Base-by-base conservation (phyloP, 208 protist genomes). In the Jaenimonas drosophilae region DNA sequence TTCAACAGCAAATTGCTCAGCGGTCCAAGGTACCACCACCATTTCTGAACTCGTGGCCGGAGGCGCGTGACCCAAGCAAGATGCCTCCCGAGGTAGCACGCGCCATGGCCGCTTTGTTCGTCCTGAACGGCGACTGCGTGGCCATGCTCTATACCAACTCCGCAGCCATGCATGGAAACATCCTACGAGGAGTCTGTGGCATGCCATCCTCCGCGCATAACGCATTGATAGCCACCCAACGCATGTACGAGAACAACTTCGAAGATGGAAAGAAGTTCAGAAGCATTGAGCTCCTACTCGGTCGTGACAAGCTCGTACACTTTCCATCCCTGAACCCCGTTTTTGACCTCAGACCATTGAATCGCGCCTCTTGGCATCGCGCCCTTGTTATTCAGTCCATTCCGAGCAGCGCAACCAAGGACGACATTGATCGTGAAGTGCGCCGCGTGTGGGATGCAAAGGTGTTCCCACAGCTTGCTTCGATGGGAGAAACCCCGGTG, bases 61-160 rank as follows among this genome's bases (percentile, higher is more conserved):
- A 92, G 16, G 84, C 69, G 0, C 64, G 71, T 17, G 70, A 88
- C 37, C 63, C 64, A 12, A 43, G 54, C 6, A 46, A 70, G 4
- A 62, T 76, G 16, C 76, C 85, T 17, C 57, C 75, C 4, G 46
- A 46, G 2, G 43, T 95, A 27, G 66, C 71, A 4, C 63, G 73
- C 7, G 57, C 67, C 2, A 38, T 92, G 2, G 73, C 78, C 12
- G 75, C 77, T 52, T 50, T 94, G 2, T 89, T 81, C 39, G 74
- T 94, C 3, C 49, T 76, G 44, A 91, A 88, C 54, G 92, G 92
- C 17, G 92, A 97, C 59, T 81, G 83, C 34, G 82, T 91, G 23
- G 81, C 86, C 1, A 72, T 71, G 54, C 46, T 97, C 16, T 97
- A 95, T 61, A 96, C 89, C n/a, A 94, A 79, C 49, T 95, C 92